These are phyloP conservation scores for Blastobotrys petasosporus DNA, from an alignment of 1,139 yeast genomes.

Conservation along the genomic window DNA sequence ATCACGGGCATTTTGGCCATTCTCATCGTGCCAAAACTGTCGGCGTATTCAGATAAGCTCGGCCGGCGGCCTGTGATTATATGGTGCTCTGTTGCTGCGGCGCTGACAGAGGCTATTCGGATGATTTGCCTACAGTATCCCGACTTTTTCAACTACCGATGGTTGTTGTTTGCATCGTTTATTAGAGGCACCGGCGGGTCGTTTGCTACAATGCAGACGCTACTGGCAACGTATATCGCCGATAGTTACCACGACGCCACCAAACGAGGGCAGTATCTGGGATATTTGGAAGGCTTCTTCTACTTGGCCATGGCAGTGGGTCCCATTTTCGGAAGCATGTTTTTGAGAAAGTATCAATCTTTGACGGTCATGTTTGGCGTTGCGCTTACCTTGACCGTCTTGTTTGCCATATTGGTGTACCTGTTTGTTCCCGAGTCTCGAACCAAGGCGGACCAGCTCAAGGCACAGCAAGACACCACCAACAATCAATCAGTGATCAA, in stretches of 20 bases:
- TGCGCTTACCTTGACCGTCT: slow-evolving; percentile 21
- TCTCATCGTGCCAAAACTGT: slow-evolving; percentile 36
- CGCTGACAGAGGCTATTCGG: slow-evolving; percentile 24
- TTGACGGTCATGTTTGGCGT: slow-evolving; percentile 28
- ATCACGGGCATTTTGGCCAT: slow-evolving; percentile 22
- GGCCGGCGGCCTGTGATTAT: slow-evolving; percentile 52
- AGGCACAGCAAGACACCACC: neutral
- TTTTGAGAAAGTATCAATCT: slow-evolving; percentile 27
- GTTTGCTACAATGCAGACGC: slow-evolving; percentile 42
- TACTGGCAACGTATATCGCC: slow-evolving; percentile 55
- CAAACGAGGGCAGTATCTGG: slow-evolving; percentile 48
- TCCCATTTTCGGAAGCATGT: slow-evolving; percentile 51
- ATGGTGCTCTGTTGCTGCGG: slow-evolving; percentile 30
- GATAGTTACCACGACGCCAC: slow-evolving; percentile 55
- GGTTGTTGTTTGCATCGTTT: slow-evolving; percentile 38
- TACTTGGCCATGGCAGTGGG: slow-evolving; percentile 61
- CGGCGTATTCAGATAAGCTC: slow-evolving; percentile 56
- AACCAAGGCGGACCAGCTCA: slow-evolving; percentile 28
- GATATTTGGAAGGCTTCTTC: slow-evolving; percentile 50
- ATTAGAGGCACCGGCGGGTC: slow-evolving; percentile 55
- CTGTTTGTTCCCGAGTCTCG: slow-evolving; percentile 56
- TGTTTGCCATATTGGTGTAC: slow-evolving; percentile 34
- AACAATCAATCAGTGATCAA: slow-evolving; percentile 10
- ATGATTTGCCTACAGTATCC: slow-evolving; percentile 26
- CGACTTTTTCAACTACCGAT: slow-evolving; percentile 32